Conservation (phyloP, 2,329 filamentous ascomycete genomes). For the Tolypocladium tundrense region DNA sequence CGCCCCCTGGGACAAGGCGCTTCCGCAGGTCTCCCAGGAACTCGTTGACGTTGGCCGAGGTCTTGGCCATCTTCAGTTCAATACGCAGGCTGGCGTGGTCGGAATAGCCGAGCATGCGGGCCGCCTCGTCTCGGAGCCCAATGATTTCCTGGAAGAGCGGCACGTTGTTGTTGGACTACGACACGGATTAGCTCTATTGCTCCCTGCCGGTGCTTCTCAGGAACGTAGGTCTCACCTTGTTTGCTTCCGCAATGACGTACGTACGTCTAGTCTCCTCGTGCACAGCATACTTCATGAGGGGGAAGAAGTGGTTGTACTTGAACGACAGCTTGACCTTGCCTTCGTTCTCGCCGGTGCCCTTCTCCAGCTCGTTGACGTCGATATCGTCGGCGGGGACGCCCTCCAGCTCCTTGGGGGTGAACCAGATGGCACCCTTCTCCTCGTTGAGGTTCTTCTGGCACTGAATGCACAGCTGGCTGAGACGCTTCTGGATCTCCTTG, state of each 20-base stretch:
- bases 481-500: slow-evolving; percentile 76
- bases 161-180: slow-evolving; percentile 56
- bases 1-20: slow-evolving; percentile 57
- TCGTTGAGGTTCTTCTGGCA: slow-evolving; percentile 77
- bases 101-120: slow-evolving; percentile 64
- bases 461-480: slow-evolving; percentile 63
- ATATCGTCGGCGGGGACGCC: slow-evolving; percentile 66
- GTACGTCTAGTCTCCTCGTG: slow-evolving; percentile 58
- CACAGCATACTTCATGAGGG: slow-evolving; percentile 66
- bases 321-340: slow-evolving; percentile 67
- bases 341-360: slow-evolving; percentile 62
- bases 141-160: slow-evolving; percentile 67
- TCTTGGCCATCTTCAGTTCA: slow-evolving; percentile 81
- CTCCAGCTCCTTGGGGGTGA: slow-evolving; percentile 61
- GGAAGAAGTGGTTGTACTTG: slow-evolving; percentile 77
- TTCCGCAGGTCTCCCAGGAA: slow-evolving; percentile 62
- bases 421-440: slow-evolving; percentile 73
- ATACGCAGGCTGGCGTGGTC: slow-evolving; percentile 68
- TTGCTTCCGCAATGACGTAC: slow-evolving; percentile 66
- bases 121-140: slow-evolving; percentile 65
- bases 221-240: slow-evolving; percentile 46
- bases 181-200: not conserved
- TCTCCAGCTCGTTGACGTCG: slow-evolving; percentile 52
- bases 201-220: too few species aligned
- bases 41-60: slow-evolving; percentile 57